Percentiles rank a stretch among this genome's conserved stretches.
These are phyloP conservation scores for Entonaema liquescens DNA, from an alignment of 495 filamentous ascomycete genomes.

Conservation along the genomic window DNA sequence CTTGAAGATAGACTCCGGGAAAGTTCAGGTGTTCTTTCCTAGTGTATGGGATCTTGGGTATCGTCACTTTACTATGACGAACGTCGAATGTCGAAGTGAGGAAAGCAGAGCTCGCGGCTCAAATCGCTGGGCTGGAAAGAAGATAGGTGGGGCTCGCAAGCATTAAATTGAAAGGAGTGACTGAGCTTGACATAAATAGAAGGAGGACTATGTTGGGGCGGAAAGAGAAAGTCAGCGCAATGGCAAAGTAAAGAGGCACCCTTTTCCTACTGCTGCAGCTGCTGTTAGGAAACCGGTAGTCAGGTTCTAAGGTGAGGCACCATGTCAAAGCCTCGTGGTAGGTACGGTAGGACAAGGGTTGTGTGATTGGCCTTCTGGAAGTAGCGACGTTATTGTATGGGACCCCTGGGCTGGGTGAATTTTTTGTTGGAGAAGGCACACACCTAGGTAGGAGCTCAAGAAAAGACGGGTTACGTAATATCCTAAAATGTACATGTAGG, in stretches of 20 bases:
- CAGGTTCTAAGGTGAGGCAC: slow-evolving; percentile 14
- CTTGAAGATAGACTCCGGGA: slow-evolving; percentile 15
- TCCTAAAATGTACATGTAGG: not conserved
- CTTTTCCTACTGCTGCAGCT: slow-evolving; percentile 18
- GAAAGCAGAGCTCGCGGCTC: slow-evolving; percentile 9
- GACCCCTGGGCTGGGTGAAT: not conserved
- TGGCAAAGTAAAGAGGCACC: slow-evolving; percentile 14
- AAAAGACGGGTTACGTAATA: not conserved
- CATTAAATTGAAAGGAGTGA: slow-evolving; percentile 32
- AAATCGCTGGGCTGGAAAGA: slow-evolving; percentile 10
- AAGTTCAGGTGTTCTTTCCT: not conserved
- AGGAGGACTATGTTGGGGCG: not conserved
- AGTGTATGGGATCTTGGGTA: not conserved
- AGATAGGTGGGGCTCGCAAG: not conserved
- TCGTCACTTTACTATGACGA: not conserved
- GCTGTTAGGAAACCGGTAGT: not conserved
- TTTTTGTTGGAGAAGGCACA: no score
- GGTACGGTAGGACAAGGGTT: slow-evolving; percentile 25
- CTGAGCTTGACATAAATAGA: slow-evolving; percentile 24
- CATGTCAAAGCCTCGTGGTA: slow-evolving; percentile 28
- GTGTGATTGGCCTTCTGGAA: not conserved
- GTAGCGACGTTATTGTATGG: not conserved
- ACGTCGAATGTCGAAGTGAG: not conserved
- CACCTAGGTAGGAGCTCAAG: no score
- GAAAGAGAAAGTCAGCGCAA: slow-evolving; percentile 7